Evolutionary conservation across 163 green algal species (phyloP).

Genomic region (Chlamydomonas reinhardtii): DNA sequence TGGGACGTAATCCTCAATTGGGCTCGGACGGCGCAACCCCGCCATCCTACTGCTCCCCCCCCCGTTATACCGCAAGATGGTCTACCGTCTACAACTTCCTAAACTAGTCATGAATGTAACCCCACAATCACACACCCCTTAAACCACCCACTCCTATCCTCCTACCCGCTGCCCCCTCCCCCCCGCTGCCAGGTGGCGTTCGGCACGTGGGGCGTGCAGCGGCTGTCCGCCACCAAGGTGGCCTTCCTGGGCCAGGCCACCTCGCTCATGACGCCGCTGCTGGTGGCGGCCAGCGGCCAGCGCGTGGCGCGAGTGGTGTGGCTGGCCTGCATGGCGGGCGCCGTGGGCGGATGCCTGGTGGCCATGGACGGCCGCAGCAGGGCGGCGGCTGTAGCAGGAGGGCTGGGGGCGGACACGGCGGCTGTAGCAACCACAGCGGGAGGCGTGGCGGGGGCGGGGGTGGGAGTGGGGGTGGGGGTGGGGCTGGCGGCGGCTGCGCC

Average conservation of each 20-base stretch:
- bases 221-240: constrained; percentile 40
- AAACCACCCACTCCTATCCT: too few species aligned
- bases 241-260: constrained; percentile 62
- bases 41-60: too few species aligned
- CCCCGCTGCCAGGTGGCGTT: constrained; percentile 11
- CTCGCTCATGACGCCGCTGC: constrained; percentile 58
- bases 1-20: not conserved
- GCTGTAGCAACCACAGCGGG: not conserved
- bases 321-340: constrained; percentile 45
- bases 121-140: too few species aligned
- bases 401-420: not conserved
- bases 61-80: too few species aligned
- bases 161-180: too few species aligned
- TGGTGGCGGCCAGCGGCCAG: constrained; percentile 51
- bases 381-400: not conserved
- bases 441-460: not conserved
- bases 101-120: too few species aligned
- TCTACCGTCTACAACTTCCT: too few species aligned
- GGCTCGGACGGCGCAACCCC: too few species aligned
- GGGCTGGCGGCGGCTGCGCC: not conserved
- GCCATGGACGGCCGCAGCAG: constrained; percentile 11
- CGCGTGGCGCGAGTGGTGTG: constrained; percentile 50
- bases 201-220: constrained; percentile 45
- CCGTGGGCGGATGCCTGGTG: constrained; percentile 43
- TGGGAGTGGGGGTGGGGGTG: not conserved